phyloP scores from a whole-genome alignment of 371 early-diverging fungal species.

The Dinochytrium kinnereticum region DNA sequence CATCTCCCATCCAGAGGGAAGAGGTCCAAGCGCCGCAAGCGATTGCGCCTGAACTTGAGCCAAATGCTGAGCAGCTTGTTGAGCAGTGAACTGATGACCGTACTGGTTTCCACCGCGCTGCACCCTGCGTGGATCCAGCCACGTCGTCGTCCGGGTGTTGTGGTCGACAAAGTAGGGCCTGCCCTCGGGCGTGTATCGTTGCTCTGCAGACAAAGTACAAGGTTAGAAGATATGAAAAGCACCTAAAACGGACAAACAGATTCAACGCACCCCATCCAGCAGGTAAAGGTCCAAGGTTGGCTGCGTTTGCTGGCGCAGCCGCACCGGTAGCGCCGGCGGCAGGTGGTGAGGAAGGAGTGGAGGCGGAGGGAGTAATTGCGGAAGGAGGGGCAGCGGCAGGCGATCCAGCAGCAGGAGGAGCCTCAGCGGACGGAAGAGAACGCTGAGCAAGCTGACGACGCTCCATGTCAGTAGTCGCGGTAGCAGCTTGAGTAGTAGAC shows the following conservation, averaged over 20 bases:
- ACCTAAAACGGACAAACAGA: neutral
- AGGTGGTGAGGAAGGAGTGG: conserved; percentile 29
- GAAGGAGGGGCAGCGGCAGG: conserved; percentile 25
- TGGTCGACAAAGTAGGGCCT: conserved; percentile 97
- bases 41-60: conserved; percentile 67
- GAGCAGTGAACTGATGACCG: conserved; percentile 54
- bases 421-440: conserved; percentile 67
- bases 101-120: conserved; percentile 31
- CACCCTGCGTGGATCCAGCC: conserved; percentile 83
- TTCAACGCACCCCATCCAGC: conserved; percentile 79
- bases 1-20: conserved; percentile 98
- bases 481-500: conserved; percentile 61
- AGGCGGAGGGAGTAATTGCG: conserved; percentile 37
- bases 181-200: conserved; percentile 87
- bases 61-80: conserved; percentile 40
- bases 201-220: conserved; percentile 50
- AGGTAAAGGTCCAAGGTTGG: conserved; percentile 80
- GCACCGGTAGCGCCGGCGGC: conserved; percentile 42
- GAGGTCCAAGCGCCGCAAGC: conserved; percentile 78
- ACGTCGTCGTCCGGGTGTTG: conserved; percentile 95
- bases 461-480: conserved; percentile 63
- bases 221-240: neutral
- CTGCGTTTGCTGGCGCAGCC: conserved; percentile 30
- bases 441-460: conserved; percentile 79
- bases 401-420: conserved; percentile 8